Evolutionary conservation across 2,329 filamentous ascomycete genomes (phyloP).

Genomic region (Claviceps capensis): DNA sequence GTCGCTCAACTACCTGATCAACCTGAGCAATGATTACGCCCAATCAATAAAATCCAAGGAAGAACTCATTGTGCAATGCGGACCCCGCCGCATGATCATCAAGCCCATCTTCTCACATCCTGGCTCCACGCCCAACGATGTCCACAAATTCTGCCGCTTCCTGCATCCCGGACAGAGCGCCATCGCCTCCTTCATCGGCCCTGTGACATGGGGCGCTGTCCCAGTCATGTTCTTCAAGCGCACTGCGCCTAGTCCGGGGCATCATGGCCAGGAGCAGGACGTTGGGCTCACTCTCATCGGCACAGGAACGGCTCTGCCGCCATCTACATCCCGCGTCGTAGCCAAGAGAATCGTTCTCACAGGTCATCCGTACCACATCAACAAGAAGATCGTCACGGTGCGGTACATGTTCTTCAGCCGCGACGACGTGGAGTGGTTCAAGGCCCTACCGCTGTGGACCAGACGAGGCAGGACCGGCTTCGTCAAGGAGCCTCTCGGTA

Average conservation of each 20-base stretch:
- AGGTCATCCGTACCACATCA: conserved; percentile 95
- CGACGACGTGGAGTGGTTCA: conserved; percentile 95
- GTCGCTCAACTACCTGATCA: conserved; percentile 78
- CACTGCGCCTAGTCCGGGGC: conserved; percentile 25
- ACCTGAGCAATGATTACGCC: conserved; percentile 63
- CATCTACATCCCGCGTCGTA: conserved; percentile 63
- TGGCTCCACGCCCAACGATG: conserved; percentile 89
- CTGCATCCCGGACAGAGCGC: conserved; percentile 82
- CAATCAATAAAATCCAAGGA: conserved; percentile 80
- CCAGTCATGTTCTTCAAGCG: conserved; percentile 80
- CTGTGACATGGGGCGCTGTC: conserved; percentile 84
- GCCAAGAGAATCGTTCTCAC: conserved; percentile 91
- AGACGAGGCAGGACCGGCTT: conserved; percentile 75
- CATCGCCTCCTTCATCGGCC: conserved; percentile 79
- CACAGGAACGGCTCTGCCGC: conserved; percentile 75
- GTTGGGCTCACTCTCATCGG: conserved; percentile 58
- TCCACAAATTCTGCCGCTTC: conserved; percentile 92
- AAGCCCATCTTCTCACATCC: conserved; percentile 81
- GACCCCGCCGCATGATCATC: conserved; percentile 72
- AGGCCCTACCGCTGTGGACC: conserved; percentile 90
- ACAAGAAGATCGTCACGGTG: conserved; percentile 93
- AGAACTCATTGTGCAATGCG: conserved; percentile 82
- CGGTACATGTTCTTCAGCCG: conserved; percentile 99
- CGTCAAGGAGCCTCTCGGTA: conserved; percentile 88
- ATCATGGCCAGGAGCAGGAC: conserved; percentile 30